Evolutionary conservation across 164 flowering plant genomes (phyloP).

Genomic region (Santalum album): DNA sequence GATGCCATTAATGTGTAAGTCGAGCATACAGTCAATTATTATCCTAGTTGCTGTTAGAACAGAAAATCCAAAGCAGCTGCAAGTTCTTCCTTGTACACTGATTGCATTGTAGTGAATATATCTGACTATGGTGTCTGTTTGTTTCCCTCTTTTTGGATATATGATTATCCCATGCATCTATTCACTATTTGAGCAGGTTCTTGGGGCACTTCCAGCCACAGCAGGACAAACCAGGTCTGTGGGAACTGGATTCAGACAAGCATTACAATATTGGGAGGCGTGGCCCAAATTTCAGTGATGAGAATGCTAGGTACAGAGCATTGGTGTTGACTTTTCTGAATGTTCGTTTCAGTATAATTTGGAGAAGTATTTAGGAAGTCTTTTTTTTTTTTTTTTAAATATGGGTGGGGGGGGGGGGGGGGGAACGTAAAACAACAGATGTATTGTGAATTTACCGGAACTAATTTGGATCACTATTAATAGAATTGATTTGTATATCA

Average conservation of each 20-base stretch:
- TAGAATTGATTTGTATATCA: too few relatives aligned
- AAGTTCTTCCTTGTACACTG: background rate
- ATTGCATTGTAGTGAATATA: background rate
- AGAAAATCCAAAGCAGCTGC: background rate
- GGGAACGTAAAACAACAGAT: too few relatives aligned
- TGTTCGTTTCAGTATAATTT: too few relatives aligned
- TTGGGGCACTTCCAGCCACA: constrained; percentile 89
- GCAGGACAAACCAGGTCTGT: constrained; percentile 67
- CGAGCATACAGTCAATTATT: background rate
- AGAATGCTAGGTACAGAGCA: constrained; percentile 45
- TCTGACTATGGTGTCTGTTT: background rate
- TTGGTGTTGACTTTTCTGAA: too few relatives aligned
- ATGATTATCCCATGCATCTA: background rate
- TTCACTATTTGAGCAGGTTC: constrained; percentile 42
- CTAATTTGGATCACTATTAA: too few relatives aligned
- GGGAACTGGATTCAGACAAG: constrained; percentile 88
- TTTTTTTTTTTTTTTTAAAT: too few relatives aligned
- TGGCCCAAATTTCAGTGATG: constrained; percentile 25
- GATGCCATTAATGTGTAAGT: constrained; percentile 91
- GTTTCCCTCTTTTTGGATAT: background rate
- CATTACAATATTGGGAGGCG: constrained; percentile 50
- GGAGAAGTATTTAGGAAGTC: too few relatives aligned
- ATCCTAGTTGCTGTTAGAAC: background rate
- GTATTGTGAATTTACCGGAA: too few relatives aligned
- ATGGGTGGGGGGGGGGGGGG: too few relatives aligned